Conservation (phyloP, 306 rosid species). For the Canavalia ensiformis region DNA sequence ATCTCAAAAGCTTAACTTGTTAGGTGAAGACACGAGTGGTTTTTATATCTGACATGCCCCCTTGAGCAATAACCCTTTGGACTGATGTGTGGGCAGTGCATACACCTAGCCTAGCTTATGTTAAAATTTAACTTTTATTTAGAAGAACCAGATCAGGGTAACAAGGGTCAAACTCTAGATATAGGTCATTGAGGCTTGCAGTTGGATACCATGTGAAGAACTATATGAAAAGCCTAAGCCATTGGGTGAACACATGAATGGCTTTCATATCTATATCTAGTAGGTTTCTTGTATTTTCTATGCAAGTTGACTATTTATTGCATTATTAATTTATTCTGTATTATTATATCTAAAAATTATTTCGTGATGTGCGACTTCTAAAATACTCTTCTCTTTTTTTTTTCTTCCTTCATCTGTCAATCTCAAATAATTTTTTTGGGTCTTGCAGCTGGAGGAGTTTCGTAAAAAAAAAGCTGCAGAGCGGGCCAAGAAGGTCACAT, state of each 20-base stretch:
- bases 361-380: not conserved
- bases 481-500: slow-evolving; percentile 71
- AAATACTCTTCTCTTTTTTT: not conserved
- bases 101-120: not conserved
- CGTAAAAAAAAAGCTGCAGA: slow-evolving; percentile 95
- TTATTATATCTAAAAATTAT: not conserved
- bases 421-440: slow-evolving; percentile 36
- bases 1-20: not conserved
- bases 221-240: not conserved
- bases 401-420: not conserved
- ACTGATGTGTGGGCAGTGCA: not conserved
- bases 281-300: not conserved
- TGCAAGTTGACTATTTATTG: slow-evolving; percentile 5
- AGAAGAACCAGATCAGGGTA: not conserved
- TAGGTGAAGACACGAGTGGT: not conserved
- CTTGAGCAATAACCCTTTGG: not conserved
- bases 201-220: slow-evolving; percentile 1
- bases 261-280: not conserved
- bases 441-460: slow-evolving; percentile 90
- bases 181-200: not conserved
- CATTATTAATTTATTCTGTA: not conserved
- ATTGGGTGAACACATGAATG: not conserved
- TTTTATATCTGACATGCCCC: not conserved
- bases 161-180: not conserved
- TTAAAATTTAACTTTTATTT: slow-evolving; percentile 14